Conservation (phyloP, 331 rosid species). For the Quercus lobata region DNA sequence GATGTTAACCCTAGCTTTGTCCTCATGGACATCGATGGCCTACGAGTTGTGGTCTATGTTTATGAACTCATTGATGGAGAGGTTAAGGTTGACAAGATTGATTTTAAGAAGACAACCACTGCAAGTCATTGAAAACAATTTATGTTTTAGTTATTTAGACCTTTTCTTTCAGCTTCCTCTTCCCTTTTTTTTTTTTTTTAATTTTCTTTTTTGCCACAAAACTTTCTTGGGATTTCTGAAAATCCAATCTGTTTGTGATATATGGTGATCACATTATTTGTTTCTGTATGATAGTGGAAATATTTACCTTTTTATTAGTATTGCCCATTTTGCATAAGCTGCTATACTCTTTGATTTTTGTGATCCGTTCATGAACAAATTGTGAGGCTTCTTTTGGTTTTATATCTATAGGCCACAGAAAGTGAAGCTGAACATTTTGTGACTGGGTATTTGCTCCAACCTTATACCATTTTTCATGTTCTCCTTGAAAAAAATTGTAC, state of each 20-base stretch:
- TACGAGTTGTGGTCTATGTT: conserved; percentile 94
- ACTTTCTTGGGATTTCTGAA: conserved; percentile 9
- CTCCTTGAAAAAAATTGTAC: no score
- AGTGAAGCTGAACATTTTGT: not conserved
- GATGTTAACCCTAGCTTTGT: conserved; percentile 97
- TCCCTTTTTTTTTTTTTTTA: not conserved
- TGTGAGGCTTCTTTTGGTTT: not conserved
- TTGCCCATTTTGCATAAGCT: conserved; percentile 8
- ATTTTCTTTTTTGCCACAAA: not conserved
- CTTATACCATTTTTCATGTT: not conserved
- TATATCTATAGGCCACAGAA: not conserved
- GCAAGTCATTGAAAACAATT: conserved; percentile 43
- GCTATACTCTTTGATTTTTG: conserved; percentile 1
- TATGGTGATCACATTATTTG: not conserved
- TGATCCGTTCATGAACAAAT: conserved; percentile 7
- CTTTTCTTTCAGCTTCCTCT: not conserved
- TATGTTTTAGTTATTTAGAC: not conserved
- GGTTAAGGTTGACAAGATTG: conserved; percentile 99
- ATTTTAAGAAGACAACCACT: conserved; percentile 88
- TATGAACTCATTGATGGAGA: conserved; percentile 95
- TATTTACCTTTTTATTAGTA: conserved; percentile 6
- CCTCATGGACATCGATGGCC: conserved; percentile 96
- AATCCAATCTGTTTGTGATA: not conserved
- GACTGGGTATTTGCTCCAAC: not conserved
- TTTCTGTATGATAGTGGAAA: not conserved